Evolutionary conservation across 331 rosid species (phyloP).

Genomic region (Quercus tomentella): DNA sequence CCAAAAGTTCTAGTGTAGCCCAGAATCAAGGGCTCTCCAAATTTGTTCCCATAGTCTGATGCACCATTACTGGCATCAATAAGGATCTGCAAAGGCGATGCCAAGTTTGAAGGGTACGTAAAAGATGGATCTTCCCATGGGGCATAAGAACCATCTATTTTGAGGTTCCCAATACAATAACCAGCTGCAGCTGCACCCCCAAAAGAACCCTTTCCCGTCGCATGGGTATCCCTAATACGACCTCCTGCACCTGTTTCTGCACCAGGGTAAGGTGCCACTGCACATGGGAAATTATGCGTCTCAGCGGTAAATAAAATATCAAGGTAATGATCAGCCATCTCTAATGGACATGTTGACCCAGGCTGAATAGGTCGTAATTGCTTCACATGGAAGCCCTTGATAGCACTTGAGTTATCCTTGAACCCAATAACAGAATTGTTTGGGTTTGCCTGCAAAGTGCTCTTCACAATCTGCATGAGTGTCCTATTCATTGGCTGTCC

Average conservation of each 20-base stretch:
- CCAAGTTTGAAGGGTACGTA: slow-evolving; percentile 77
- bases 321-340: slow-evolving; percentile 32
- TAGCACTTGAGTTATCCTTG: slow-evolving; percentile 95
- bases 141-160: slow-evolving; percentile 59
- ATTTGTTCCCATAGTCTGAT: slow-evolving; percentile 92
- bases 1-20: slow-evolving; percentile 93
- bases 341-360: slow-evolving; percentile 58
- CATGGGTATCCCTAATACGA: slow-evolving; percentile 91
- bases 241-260: slow-evolving; percentile 97
- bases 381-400: slow-evolving; percentile 64
- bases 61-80: slow-evolving; percentile 90
- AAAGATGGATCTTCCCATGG: slow-evolving; percentile 94
- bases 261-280: slow-evolving; percentile 96
- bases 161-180: slow-evolving; percentile 93
- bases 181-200: slow-evolving; percentile 88
- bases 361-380: slow-evolving; percentile 69
- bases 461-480: slow-evolving; percentile 90
- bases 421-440: slow-evolving; percentile 84
- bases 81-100: slow-evolving; percentile 79
- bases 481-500: slow-evolving; percentile 64
- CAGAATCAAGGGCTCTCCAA: slow-evolving; percentile 93
- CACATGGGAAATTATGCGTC: slow-evolving; percentile 95
- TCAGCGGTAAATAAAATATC: slow-evolving; percentile 91
- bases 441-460: slow-evolving; percentile 75
- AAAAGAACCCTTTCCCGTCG: slow-evolving; percentile 89